These are phyloP conservation scores for Naematelia aurantialba DNA, from an alignment of 768 basidiomycete genomes.

Conservation along the genomic window DNA sequence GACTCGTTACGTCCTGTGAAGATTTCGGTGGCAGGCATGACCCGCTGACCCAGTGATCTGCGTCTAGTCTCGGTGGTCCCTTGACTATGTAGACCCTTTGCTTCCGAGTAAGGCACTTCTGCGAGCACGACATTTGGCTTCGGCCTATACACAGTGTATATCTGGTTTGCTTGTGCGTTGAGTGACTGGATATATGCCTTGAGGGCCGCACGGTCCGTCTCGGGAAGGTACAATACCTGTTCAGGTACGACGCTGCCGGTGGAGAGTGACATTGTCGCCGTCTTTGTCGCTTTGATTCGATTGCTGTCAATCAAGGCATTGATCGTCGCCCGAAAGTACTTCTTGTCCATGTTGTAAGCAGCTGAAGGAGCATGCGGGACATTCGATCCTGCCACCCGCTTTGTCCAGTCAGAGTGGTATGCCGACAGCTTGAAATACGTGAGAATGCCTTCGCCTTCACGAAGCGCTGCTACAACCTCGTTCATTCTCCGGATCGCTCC, in stretches of 20 bases:
- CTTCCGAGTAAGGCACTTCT: neutral
- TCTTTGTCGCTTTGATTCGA: slow-evolving; percentile 63
- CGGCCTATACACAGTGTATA: slow-evolving; percentile 1
- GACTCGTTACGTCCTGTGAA: neutral
- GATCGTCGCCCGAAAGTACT: slow-evolving; percentile 63
- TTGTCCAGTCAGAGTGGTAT: slow-evolving; percentile 27
- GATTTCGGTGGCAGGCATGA: neutral
- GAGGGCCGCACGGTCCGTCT: slow-evolving; percentile 57
- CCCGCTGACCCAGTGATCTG: slow-evolving; percentile 56
- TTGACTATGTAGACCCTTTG: neutral
- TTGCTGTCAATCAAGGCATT: slow-evolving; percentile 63
- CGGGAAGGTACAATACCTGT: slow-evolving; percentile 65
- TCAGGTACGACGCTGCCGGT: slow-evolving; percentile 62
- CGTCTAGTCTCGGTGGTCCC: slow-evolving; percentile 48
- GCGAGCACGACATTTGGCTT: neutral
- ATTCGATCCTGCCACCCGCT: slow-evolving; percentile 33
- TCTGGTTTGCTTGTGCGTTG: slow-evolving; percentile 2
- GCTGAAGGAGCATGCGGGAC: slow-evolving; percentile 26
- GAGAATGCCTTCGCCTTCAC: slow-evolving; percentile 25
- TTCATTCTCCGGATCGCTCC: slow-evolving; percentile 22
- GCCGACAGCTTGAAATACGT: slow-evolving; percentile 11
- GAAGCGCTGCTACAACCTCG: slow-evolving; percentile 27
- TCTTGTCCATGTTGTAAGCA: slow-evolving; percentile 42
- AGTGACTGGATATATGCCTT: slow-evolving; percentile 57
- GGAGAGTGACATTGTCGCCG: slow-evolving; percentile 60